A percentile compares a stretch with the other conserved stretches of the same genome.
phyloP scores from a whole-genome alignment of 1,139 yeast genomes.

The Scheffersomyces segobiensis region DNA sequence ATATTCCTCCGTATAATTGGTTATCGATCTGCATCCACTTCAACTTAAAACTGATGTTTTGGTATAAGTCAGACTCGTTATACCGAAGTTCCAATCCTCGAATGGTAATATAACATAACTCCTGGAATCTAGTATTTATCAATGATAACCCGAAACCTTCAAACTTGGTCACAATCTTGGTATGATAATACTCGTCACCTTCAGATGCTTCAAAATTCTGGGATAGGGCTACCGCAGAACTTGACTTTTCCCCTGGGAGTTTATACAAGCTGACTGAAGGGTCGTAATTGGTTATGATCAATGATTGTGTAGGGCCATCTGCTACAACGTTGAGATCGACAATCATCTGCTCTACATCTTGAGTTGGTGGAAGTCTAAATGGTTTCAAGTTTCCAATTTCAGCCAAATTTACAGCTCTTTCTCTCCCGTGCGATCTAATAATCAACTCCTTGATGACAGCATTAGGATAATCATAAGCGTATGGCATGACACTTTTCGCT shows the following conservation, averaged over 20 bases:
- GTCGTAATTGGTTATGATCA: slow-evolving; percentile 81
- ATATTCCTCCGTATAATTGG: slow-evolving; percentile 84
- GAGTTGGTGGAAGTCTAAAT: slow-evolving; percentile 65
- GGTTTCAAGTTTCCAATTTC: slow-evolving; percentile 93
- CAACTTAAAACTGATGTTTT: slow-evolving; percentile 74
- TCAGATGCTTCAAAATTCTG: slow-evolving; percentile 64
- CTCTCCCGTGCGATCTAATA: slow-evolving; percentile 69
- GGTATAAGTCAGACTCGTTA: slow-evolving; percentile 82
- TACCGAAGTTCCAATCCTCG: slow-evolving; percentile 81
- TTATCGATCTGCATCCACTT: slow-evolving; percentile 97
- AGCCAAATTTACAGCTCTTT: slow-evolving; percentile 78
- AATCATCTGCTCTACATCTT: slow-evolving; percentile 44
- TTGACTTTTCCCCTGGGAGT: slow-evolving; percentile 29
- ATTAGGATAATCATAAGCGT: slow-evolving; percentile 96
- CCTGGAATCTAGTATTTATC: slow-evolving; percentile 69
- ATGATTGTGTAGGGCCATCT: slow-evolving; percentile 91
- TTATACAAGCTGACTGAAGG: slow-evolving; percentile 76
- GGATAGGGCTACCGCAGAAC: slow-evolving; percentile 27
- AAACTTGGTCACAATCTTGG: slow-evolving; percentile 62
- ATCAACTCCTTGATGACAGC: slow-evolving; percentile 82
- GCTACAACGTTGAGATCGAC: slow-evolving; percentile 93
- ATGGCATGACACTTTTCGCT: slow-evolving; percentile 93
- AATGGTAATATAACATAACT: slow-evolving; percentile 76
- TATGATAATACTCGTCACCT: slow-evolving; percentile 65
- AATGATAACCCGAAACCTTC: slow-evolving; percentile 91